Conservation (phyloP, 2,329 filamentous ascomycete species). For the Drechslera avenae region DNA sequence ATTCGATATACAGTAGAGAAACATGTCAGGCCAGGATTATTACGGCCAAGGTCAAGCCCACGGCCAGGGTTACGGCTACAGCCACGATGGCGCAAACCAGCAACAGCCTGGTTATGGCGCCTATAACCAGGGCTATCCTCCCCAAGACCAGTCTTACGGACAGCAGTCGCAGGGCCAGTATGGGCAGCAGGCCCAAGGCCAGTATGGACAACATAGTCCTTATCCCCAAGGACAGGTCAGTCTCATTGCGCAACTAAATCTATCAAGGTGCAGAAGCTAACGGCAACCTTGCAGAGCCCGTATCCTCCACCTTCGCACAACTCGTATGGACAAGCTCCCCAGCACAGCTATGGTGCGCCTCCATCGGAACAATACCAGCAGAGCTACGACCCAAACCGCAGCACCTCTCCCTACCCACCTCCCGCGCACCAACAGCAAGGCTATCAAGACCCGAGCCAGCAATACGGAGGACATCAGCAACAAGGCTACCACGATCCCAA, state of each 20-base stretch:
- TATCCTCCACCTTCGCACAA: slow-evolving; percentile 39
- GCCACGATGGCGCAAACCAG: slow-evolving; percentile 32
- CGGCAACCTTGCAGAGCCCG: slow-evolving; percentile 25
- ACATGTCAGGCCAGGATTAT: slow-evolving; percentile 40
- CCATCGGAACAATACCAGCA: slow-evolving; percentile 40
- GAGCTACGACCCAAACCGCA: slow-evolving; percentile 28
- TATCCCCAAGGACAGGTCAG: slow-evolving; percentile 29
- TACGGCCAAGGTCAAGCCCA: slow-evolving; percentile 37
- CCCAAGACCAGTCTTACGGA: slow-evolving; percentile 32
- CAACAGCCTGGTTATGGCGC: slow-evolving; percentile 34
- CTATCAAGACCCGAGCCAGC: too few species aligned
- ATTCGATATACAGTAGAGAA: not conserved
- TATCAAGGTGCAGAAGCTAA: slow-evolving; percentile 17
- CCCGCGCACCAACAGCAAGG: too few species aligned
- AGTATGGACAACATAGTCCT: slow-evolving; percentile 7
- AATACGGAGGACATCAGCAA: slow-evolving; percentile 28
- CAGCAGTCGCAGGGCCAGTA: slow-evolving; percentile 39
- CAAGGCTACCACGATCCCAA: slow-evolving; percentile 25
- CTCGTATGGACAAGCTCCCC: slow-evolving; percentile 31
- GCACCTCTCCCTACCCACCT: too few species aligned
- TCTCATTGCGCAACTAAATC: slow-evolving; percentile 6
- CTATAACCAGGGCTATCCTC: slow-evolving; percentile 27
- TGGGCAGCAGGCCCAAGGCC: slow-evolving; percentile 13
- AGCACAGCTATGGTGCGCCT: slow-evolving; percentile 38
- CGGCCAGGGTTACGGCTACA: slow-evolving; percentile 27